These are phyloP conservation scores for Cladophialophora psammophila DNA, from an alignment of 2,329 filamentous ascomycete genomes.

Conservation along the genomic window DNA sequence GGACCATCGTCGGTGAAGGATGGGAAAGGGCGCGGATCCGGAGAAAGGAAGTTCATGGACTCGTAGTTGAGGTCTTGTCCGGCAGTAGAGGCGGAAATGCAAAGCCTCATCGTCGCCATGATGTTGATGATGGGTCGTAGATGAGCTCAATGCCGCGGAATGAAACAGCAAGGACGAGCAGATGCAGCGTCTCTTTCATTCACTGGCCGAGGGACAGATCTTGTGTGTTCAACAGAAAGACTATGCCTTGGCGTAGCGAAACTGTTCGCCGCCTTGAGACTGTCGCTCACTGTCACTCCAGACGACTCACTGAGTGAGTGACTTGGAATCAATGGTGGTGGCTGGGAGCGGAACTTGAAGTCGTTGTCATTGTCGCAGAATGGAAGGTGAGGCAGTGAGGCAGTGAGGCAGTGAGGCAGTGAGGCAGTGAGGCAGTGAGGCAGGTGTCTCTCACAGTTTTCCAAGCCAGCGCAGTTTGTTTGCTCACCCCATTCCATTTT, in stretches of 20 bases:
- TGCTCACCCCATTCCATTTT: neutral
- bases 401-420: constrained; percentile 1
- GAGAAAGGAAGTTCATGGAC: constrained; percentile 13
- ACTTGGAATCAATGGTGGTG: neutral
- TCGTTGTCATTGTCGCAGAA: neutral
- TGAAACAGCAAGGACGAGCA: neutral
- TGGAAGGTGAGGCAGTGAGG: constrained; percentile 4
- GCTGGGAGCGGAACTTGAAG: neutral
- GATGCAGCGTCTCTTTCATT: neutral
- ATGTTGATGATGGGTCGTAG: neutral
- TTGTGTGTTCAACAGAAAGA: neutral
- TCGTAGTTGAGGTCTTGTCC: neutral
- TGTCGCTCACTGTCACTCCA: neutral
- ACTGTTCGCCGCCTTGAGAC: neutral
- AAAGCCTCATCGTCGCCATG: constrained; percentile 1
- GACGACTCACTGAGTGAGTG: neutral
- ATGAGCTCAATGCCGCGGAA: neutral
- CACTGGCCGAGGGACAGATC: neutral
- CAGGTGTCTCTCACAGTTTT: neutral
- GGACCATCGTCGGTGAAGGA: constrained; percentile 41
- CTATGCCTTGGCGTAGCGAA: neutral
- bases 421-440: constrained; percentile 2
- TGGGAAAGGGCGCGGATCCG: constrained; percentile 26
- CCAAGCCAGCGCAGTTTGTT: neutral
- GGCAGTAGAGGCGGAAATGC: neutral